phyloP scores from a whole-genome alignment of 2,329 filamentous ascomycete genomes.

The Aspergillus hortae region DNA sequence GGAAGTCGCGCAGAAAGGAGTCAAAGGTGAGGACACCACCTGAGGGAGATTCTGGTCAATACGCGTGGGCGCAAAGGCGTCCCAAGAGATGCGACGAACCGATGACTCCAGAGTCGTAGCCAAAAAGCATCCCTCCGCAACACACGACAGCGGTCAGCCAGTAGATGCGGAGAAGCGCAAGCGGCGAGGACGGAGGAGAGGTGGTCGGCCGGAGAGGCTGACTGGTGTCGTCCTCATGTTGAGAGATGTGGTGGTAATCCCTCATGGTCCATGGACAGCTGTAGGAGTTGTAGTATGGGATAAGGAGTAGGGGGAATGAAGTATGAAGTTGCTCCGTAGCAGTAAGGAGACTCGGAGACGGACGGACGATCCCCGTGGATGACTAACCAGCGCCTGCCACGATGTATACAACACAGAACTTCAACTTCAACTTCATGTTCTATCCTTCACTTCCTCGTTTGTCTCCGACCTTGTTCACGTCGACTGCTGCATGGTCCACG shows the following conservation, averaged over 20 bases:
- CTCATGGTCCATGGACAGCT: constrained; percentile 1
- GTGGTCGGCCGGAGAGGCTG: neutral
- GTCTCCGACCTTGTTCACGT: too few relatives aligned
- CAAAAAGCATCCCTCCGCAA: constrained; percentile 47
- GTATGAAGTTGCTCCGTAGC: neutral
- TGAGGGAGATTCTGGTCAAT: constrained; percentile 10
- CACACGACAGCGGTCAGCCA: constrained; percentile 52
- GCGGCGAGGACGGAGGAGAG: constrained; percentile 1
- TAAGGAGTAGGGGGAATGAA: neutral
- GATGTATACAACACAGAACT: too few relatives aligned
- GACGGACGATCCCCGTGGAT: too few relatives aligned
- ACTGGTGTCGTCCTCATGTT: constrained; percentile 8
- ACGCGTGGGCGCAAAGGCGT: too few relatives aligned
- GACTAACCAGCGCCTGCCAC: too few relatives aligned
- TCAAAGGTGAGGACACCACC: constrained; percentile 47
- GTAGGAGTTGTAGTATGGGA: neutral
- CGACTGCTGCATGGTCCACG: too few relatives aligned
- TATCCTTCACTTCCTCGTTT: too few relatives aligned
- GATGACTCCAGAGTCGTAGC: constrained; percentile 44
- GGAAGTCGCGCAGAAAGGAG: constrained; percentile 44
- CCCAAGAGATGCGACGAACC: constrained; percentile 24
- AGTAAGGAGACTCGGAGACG: neutral
- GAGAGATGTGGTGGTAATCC: constrained; percentile 5
- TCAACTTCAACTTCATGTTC: too few relatives aligned
- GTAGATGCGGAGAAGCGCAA: constrained; percentile 47